A percentile compares a stretch with the other conserved stretches of the same genome.
Conservation (phyloP, 257 asterid genomes). For the Mentha longifolia region DNA sequence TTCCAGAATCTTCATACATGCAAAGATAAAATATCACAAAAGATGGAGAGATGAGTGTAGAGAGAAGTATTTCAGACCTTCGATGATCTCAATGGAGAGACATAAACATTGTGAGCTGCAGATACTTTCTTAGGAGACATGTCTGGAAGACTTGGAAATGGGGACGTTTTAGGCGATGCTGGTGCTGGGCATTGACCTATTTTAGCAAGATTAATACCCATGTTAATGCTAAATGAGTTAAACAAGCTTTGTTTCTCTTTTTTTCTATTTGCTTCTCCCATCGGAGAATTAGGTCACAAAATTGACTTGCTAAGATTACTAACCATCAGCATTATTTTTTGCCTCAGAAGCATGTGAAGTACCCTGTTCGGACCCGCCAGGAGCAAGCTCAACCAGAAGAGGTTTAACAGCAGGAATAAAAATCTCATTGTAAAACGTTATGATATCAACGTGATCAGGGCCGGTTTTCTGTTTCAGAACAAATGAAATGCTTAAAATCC, state of each 20-base stretch:
- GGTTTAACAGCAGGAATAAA: conserved; percentile 91
- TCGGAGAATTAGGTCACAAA: conserved; percentile 2
- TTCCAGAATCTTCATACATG: background rate
- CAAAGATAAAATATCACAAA: conserved; percentile 7
- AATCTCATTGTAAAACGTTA: conserved; percentile 88
- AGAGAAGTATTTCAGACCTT: conserved; percentile 54
- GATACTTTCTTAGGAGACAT: conserved; percentile 99
- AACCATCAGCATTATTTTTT: conserved; percentile 60
- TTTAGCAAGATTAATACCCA: conserved; percentile 18
- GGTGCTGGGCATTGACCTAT: conserved; percentile 78
- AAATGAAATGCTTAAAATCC: conserved; percentile 29
- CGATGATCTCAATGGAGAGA: conserved; percentile 87
- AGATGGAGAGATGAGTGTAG: conserved; percentile 16
- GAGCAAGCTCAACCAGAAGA: conserved; percentile 87
- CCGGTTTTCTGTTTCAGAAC: conserved; percentile 71
- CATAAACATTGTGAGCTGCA: conserved; percentile 85
- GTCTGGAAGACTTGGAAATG: conserved; percentile 95
- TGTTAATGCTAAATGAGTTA: conserved; percentile 21
- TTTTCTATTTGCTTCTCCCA: conserved; percentile 12
- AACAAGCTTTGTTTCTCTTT: conserved; percentile 3
- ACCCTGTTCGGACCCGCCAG: conserved; percentile 60
- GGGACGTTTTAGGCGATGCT: conserved; percentile 79
- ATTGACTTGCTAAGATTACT: conserved; percentile 34
- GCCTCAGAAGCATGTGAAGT: conserved; percentile 53
- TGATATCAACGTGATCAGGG: conserved; percentile 86